Evolutionary conservation across 805 yeast species (phyloP).

Genomic region (Danielia oregonensis): DNA sequence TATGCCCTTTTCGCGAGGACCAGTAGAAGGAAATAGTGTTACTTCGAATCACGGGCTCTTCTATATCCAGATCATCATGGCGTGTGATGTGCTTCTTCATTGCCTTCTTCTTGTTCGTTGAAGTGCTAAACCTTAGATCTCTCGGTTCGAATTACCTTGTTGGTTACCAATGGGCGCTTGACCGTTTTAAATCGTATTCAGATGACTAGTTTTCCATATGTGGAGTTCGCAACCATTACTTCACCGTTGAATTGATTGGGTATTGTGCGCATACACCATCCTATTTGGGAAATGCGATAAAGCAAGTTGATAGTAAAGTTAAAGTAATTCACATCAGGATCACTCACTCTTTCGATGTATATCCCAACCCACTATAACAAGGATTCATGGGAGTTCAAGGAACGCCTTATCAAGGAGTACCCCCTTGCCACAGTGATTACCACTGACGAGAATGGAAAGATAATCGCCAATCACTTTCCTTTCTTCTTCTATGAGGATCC

Average conservation of each 20-base stretch:
- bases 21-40: too few species aligned
- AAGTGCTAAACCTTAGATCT: too few species aligned
- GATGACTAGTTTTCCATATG: too few species aligned
- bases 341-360: constrained; percentile 35
- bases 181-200: too few species aligned
- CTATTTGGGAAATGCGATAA: too few species aligned
- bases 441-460: constrained; percentile 31
- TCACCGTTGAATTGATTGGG: background rate
- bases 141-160: too few species aligned
- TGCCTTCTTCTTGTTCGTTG: background rate
- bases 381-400: constrained; percentile 34
- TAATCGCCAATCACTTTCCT: constrained; percentile 57
- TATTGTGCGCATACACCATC: too few species aligned
- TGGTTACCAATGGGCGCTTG: too few species aligned
- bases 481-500: constrained; percentile 39
- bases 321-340: too few species aligned
- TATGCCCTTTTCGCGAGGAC: constrained; percentile 8
- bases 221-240: too few species aligned
- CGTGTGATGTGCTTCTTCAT: background rate
- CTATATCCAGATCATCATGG: background rate
- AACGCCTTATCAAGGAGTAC: constrained; percentile 39
- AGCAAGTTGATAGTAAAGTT: too few species aligned
- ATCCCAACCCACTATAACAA: constrained; percentile 32
- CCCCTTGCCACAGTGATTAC: constrained; percentile 55
- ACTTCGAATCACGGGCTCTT: too few species aligned